phyloP scores from a whole-genome alignment of 805 yeast genomes.

The Candida oleophila region DNA sequence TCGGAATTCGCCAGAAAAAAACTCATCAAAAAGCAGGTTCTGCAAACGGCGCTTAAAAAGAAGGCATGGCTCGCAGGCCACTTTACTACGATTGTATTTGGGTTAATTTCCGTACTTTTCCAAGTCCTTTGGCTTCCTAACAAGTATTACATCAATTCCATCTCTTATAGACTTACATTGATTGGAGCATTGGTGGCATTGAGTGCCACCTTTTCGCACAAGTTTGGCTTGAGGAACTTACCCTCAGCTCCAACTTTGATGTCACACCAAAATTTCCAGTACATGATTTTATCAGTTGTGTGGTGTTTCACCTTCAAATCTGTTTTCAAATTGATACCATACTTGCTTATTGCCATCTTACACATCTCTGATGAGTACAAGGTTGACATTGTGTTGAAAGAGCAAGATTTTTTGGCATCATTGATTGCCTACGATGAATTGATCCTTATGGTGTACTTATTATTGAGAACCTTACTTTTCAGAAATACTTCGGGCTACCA shows the following conservation, averaged over 20 bases:
- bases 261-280: conserved; percentile 77
- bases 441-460: conserved; percentile 49
- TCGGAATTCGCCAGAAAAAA: conserved; percentile 19
- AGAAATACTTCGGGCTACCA: conserved; percentile 73
- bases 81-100: conserved; percentile 41
- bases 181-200: conserved; percentile 56
- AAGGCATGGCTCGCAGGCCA: conserved; percentile 62
- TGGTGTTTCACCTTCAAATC: conserved; percentile 70
- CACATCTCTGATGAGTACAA: conserved; percentile 50
- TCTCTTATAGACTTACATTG: conserved; percentile 54
- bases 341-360: conserved; percentile 51
- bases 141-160: conserved; percentile 43
- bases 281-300: conserved; percentile 48
- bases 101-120: conserved; percentile 37
- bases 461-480: conserved; percentile 58
- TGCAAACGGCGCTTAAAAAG: conserved; percentile 41
- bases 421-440: conserved; percentile 63
- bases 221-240: conserved; percentile 52
- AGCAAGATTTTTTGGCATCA: conserved; percentile 39
- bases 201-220: conserved; percentile 52
- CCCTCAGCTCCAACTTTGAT: conserved; percentile 66
- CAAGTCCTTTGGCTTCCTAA: conserved; percentile 40
- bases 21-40: conserved; percentile 27
- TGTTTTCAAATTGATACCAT: conserved; percentile 64
- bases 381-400: conserved; percentile 37